Conservation (phyloP, 2,329 filamentous ascomycete species). For the Mycosphaerella arachidis region DNA sequence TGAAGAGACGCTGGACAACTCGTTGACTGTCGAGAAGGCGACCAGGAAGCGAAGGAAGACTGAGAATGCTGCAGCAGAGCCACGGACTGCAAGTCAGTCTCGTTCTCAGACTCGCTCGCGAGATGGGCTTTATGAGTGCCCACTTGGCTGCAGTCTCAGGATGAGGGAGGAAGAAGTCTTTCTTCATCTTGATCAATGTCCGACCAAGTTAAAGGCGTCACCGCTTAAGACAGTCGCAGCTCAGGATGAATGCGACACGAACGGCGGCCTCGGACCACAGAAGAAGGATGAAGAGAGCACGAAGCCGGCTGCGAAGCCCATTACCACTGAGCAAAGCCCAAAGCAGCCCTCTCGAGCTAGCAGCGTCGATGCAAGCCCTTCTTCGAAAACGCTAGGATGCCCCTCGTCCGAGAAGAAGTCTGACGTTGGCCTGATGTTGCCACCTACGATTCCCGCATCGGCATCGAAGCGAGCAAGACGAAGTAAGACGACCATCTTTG, state of each 20-base stretch:
- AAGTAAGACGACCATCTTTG: constrained; percentile 34
- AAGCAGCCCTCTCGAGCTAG: neutral
- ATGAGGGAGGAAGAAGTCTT: neutral
- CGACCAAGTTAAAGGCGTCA: neutral
- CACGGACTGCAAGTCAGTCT: neutral
- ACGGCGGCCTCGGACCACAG: neutral
- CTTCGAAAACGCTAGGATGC: neutral
- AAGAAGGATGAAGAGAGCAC: neutral
- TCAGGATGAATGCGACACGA: neutral
- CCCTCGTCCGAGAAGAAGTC: constrained; percentile 9
- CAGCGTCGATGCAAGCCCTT: neutral
- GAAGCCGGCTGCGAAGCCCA: neutral
- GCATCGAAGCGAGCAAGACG: constrained; percentile 21
- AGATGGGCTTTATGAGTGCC: neutral
- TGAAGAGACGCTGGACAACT: constrained; percentile 29
- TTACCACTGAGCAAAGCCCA: neutral
- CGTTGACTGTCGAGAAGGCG: constrained; percentile 38
- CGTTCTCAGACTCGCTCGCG: neutral
- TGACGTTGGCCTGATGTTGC: constrained; percentile 12
- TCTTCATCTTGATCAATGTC: neutral
- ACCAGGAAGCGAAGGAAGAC: constrained; percentile 40
- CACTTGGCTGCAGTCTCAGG: neutral
- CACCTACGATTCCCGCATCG: constrained; percentile 17
- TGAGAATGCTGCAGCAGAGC: neutral
- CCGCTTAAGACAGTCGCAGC: neutral